phyloP scores from a whole-genome alignment of 1,284 basidiomycete species.

The Trichosporon sp. region DNA sequence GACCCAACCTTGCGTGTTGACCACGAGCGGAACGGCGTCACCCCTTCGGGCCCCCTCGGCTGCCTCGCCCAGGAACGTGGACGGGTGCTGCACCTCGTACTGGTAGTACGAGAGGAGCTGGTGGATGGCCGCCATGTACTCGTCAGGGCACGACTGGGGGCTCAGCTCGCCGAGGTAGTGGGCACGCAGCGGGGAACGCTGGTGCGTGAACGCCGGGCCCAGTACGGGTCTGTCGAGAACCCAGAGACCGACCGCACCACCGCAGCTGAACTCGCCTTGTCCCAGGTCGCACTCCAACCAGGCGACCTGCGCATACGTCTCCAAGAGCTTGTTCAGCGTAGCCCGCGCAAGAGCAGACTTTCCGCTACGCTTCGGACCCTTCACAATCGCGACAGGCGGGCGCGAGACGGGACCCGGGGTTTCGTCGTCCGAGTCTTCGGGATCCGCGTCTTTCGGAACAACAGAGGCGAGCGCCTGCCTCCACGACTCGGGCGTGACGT shows the following conservation, averaged over 20 bases:
- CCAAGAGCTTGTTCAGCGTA: slow-evolving; percentile 71
- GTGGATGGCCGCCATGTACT: slow-evolving; percentile 72
- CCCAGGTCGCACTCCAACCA: slow-evolving; percentile 91
- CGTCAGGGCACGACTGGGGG: slow-evolving; percentile 75
- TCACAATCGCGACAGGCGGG: slow-evolving; percentile 63
- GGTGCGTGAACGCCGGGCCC: slow-evolving; percentile 83
- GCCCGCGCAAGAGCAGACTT: slow-evolving; percentile 85
- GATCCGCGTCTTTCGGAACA: neutral
- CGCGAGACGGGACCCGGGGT: slow-evolving; percentile 30
- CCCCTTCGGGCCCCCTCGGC: slow-evolving; percentile 52
- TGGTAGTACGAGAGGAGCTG: slow-evolving; percentile 72
- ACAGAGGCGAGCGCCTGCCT: slow-evolving; percentile 57
- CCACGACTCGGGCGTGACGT: slow-evolving; percentile 65
- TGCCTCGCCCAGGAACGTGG: slow-evolving; percentile 28
- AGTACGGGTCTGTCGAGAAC: slow-evolving; percentile 69
- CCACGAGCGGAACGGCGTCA: slow-evolving; percentile 75
- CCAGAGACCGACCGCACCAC: slow-evolving; percentile 80
- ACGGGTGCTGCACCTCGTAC: slow-evolving; percentile 67
- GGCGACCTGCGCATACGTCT: slow-evolving; percentile 70
- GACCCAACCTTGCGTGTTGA: slow-evolving; percentile 97
- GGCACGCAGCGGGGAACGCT: slow-evolving; percentile 68
- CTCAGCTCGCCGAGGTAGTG: slow-evolving; percentile 82
- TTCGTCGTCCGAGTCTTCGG: slow-evolving; percentile 35
- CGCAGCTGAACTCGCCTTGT: slow-evolving; percentile 89
- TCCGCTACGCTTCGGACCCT: slow-evolving; percentile 81